Conservation (phyloP, 768 basidiomycete species). For the Austroboletus eburneus region DNA sequence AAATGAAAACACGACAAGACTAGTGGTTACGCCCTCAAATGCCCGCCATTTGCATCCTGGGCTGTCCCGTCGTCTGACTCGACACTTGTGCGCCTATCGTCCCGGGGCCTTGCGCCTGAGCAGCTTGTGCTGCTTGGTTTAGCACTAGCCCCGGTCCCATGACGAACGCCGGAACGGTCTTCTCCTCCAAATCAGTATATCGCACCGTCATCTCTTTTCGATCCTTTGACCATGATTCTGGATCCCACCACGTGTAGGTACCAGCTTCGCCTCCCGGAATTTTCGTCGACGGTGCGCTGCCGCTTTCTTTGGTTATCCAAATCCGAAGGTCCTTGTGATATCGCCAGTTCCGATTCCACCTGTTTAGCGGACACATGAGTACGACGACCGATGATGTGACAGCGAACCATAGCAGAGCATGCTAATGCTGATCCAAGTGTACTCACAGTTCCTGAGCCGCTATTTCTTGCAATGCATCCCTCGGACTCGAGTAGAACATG, state of each 20-base stretch:
- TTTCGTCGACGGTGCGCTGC: constrained; percentile 70
- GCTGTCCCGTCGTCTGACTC: constrained; percentile 25
- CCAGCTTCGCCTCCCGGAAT: constrained; percentile 82
- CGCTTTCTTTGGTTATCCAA: constrained; percentile 86
- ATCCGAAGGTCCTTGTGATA: constrained; percentile 88
- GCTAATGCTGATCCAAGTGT: constrained; percentile 11
- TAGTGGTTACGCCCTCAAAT: constrained; percentile 24
- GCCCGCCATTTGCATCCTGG: constrained; percentile 35
- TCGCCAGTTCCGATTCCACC: constrained; percentile 93
- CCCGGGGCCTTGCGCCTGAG: constrained; percentile 37
- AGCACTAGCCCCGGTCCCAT: constrained; percentile 46
- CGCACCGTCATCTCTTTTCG: constrained; percentile 75
- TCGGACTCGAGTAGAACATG: constrained; percentile 94
- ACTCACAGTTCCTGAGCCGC: constrained; percentile 94
- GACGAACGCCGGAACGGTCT: constrained; percentile 58
- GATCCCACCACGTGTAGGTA: constrained; percentile 87
- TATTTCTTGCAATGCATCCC: constrained; percentile 90
- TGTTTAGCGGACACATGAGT: constrained; percentile 28
- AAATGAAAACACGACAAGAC: not conserved
- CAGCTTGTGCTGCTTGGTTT: constrained; percentile 29
- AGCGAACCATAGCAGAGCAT: constrained; percentile 1
- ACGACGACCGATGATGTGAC: not conserved
- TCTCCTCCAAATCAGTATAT: constrained; percentile 73
- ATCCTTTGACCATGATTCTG: constrained; percentile 73
- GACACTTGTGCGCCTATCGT: constrained; percentile 27